Percentiles rank a stretch among this genome's conserved stretches.
Conservation (phyloP, 169 alveolate genomes). For the Plasmodium blacklocki region DNA sequence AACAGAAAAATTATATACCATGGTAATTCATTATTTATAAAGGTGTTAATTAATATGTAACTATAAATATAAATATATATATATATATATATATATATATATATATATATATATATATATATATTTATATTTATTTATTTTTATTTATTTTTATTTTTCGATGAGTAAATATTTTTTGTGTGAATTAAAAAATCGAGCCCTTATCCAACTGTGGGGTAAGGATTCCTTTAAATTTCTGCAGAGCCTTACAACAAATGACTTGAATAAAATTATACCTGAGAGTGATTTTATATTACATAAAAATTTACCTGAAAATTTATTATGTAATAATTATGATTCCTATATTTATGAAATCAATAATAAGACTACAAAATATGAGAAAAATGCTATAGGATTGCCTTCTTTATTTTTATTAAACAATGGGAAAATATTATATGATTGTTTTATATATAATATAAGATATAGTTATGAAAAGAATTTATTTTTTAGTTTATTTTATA, state of each 20-base stretch:
- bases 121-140: background rate
- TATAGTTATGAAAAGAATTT: conserved; percentile 20
- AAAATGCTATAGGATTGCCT: conserved; percentile 37
- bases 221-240: conserved; percentile 84
- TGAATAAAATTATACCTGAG: conserved; percentile 55
- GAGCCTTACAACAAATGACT: conserved; percentile 81
- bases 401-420: conserved; percentile 79
- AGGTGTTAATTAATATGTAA: background rate
- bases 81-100: background rate
- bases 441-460: conserved; percentile 71
- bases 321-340: conserved; percentile 25
- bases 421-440: conserved; percentile 82
- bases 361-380: conserved; percentile 23
- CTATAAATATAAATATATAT: background rate
- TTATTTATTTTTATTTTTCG: conserved; percentile 4
- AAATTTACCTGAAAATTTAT: conserved; percentile 35
- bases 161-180: conserved; percentile 66
- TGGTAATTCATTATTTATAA: too few species aligned
- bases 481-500: conserved; percentile 35
- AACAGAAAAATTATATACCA: too few species aligned
- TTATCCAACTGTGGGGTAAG: conserved; percentile 77
- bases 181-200: conserved; percentile 74
- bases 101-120: background rate
- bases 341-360: conserved; percentile 11
- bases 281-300: conserved; percentile 36